Evolutionary conservation across 73 alveolate genomes (phyloP), one percentile per base, ranked within the genome.

Genomic region (Paramecium tetraurelia): DNA sequence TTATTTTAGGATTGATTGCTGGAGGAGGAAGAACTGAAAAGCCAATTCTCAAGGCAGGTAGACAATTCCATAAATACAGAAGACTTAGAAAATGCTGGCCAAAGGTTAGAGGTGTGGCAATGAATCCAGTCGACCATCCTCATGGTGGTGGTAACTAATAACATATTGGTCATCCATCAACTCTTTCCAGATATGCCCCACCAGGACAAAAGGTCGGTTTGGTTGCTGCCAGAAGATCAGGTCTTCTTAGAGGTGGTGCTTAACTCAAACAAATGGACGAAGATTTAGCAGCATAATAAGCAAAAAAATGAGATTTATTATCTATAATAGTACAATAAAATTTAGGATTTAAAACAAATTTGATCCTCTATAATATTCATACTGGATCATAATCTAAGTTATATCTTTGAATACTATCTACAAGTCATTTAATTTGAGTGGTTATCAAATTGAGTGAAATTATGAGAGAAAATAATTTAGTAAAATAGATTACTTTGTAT

Each of bases 91-190:
- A 97, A 93, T 92, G 95, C 94, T 97, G 99, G 99, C 99, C 99
- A 31, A 96, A 92, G 86, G 98, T 97, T 84, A 96, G 98, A 94
- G 99, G 99, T 92, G 98, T 95, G 22, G 99, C 99, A 77, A 97
- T 97, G 99, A 97, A 97, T 97, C 99, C 99, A 76, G 99, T 97
- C 59, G 99, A 97, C 92, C 99, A 97, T 93, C 99, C 99, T 46
- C 98, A 97, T 90, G 86, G 98, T 85, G 98, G 98, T 89, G 98
- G 98, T 95, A 96, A 96, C 95, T 96, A 96, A 89, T 96, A 96
- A 88, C 98, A 96, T 85, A 89, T 96, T 77, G 98, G 98, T 95
- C 95, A 95, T 86, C 98, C 98, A 40, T 93, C 97, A 14, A 96
- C 98, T 20, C 94, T 96, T 57, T 86, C 95, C 68, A 95, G 98